phyloP scores from a whole-genome alignment of 345 rosid species.

The Linum tenue region DNA sequence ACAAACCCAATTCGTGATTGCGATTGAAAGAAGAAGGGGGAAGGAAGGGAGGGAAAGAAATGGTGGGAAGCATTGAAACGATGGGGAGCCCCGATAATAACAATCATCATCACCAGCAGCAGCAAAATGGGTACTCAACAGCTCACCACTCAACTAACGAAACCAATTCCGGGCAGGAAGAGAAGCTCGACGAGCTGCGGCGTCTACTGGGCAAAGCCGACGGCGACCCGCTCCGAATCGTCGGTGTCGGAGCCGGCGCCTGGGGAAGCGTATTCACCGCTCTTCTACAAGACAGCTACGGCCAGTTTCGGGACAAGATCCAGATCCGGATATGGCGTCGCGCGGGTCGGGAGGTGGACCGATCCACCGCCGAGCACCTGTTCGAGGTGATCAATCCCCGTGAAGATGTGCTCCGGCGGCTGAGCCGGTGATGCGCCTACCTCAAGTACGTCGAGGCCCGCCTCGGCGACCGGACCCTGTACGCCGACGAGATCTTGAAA shows the following conservation, averaged over 20 bases:
- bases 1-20: background rate
- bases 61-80: background rate
- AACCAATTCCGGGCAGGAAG: slow-evolving; percentile 31
- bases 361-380: slow-evolving; percentile 75
- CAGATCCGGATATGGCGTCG: slow-evolving; percentile 92
- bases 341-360: slow-evolving; percentile 63
- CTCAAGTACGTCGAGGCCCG: slow-evolving; percentile 93
- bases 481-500: slow-evolving; percentile 86
- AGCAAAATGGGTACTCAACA: background rate
- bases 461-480: slow-evolving; percentile 76
- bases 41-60: too few relatives aligned
- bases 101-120: background rate
- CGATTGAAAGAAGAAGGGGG: background rate
- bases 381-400: slow-evolving; percentile 93
- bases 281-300: slow-evolving; percentile 76
- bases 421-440: slow-evolving; percentile 90
- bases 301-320: slow-evolving; percentile 78
- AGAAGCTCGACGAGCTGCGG: slow-evolving; percentile 80
- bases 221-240: slow-evolving; percentile 78
- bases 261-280: slow-evolving; percentile 98
- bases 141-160: background rate
- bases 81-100: too few relatives aligned
- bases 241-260: slow-evolving; percentile 92
- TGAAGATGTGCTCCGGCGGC: slow-evolving; percentile 84
- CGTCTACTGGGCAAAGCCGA: slow-evolving; percentile 57